Percentiles rank a stretch among this genome's conserved stretches.
Evolutionary conservation across 306 rosid species (phyloP).

Genomic region (Cicer bijugum): DNA sequence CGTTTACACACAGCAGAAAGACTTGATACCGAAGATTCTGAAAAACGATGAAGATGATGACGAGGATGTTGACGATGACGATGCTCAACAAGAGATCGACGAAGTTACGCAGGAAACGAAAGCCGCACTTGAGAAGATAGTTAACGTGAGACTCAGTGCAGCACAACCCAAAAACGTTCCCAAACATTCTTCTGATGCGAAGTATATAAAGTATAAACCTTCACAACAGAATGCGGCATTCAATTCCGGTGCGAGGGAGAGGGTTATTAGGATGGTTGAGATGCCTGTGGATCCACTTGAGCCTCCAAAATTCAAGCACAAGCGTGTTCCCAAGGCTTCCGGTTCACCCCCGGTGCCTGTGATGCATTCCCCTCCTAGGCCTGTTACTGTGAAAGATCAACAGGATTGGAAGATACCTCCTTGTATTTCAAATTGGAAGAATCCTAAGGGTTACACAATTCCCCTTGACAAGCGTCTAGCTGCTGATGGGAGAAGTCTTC

Average conservation of each 20-base stretch:
- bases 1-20: conserved; percentile 80
- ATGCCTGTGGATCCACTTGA: conserved; percentile 95
- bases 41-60: conserved; percentile 58
- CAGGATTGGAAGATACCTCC: conserved; percentile 98
- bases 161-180: conserved; percentile 89
- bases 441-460: conserved; percentile 87
- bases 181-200: conserved; percentile 66
- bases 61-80: conserved; percentile 59
- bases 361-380: conserved; percentile 93
- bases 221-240: conserved; percentile 84
- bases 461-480: conserved; percentile 94
- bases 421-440: conserved; percentile 94
- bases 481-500: conserved; percentile 87
- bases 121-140: conserved; percentile 84
- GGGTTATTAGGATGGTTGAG: conserved; percentile 89
- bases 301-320: conserved; percentile 92
- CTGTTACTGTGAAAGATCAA: conserved; percentile 88
- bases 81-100: conserved; percentile 56
- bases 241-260: conserved; percentile 85
- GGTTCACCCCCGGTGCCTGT: conserved; percentile 92
- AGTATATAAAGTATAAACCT: conserved; percentile 86
- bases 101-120: conserved; percentile 80
- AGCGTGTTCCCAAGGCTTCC: conserved; percentile 87
- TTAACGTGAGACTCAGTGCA: conserved; percentile 77
- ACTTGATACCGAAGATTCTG: conserved; percentile 72